Evolutionary conservation across 2,329 filamentous ascomycete species (phyloP).

Genomic region (Ophiocordyceps unilateralis): DNA sequence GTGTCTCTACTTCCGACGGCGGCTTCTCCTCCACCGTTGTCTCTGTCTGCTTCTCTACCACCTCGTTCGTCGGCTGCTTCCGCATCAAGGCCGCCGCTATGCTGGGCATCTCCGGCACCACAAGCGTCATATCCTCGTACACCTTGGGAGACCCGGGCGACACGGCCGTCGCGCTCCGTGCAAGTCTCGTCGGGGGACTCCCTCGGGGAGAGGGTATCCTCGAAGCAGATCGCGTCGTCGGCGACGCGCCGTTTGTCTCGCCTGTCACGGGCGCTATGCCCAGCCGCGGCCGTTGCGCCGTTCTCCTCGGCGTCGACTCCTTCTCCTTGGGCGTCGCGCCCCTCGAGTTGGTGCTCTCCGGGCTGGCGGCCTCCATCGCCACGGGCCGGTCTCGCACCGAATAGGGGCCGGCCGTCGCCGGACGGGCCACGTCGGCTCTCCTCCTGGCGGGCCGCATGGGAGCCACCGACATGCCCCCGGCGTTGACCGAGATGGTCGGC

Average conservation of each 20-base stretch:
- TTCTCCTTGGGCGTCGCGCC: constrained; percentile 31
- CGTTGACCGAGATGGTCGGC: constrained; percentile 24
- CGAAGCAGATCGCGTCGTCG: constrained; percentile 15
- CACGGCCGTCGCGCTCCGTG: constrained; percentile 11
- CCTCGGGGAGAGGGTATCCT: constrained; percentile 22
- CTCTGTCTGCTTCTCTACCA: not conserved
- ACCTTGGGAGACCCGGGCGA: constrained; percentile 25
- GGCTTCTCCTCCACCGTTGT: constrained; percentile 2
- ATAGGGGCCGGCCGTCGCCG: constrained; percentile 49
- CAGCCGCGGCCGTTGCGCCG: constrained; percentile 25
- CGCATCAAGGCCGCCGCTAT: constrained; percentile 17
- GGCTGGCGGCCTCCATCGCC: constrained; percentile 21
- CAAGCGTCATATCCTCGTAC: constrained; percentile 36
- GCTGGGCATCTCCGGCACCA: constrained; percentile 28
- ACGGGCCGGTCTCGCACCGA: constrained; percentile 35
- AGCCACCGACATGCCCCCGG: constrained; percentile 44
- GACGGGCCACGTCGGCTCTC: constrained; percentile 40
- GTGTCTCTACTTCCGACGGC: too few species aligned
- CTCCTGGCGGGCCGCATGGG: constrained; percentile 44
- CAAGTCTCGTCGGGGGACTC: constrained; percentile 23
- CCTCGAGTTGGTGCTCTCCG: constrained; percentile 28
- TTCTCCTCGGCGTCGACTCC: constrained; percentile 34
- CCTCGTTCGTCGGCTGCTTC: constrained; percentile 1
- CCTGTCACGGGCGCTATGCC: constrained; percentile 31
- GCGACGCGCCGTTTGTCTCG: constrained; percentile 31